Conservation (phyloP, 108 stramenopile species). For the Mediolabrus comicus region DNA sequence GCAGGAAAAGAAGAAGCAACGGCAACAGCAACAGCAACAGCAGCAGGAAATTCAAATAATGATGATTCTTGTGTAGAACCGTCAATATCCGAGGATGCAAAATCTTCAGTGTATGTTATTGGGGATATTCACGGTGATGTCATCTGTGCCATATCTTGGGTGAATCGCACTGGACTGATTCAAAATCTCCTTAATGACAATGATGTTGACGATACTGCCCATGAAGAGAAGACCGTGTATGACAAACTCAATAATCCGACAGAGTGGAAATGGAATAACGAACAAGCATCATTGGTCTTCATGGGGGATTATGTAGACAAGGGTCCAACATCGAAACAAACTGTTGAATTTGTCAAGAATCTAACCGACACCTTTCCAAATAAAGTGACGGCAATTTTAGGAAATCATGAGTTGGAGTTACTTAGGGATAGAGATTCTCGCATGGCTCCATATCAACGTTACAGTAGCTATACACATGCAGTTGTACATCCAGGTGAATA, state of each 20-base stretch:
- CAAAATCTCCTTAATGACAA: constrained; percentile 27
- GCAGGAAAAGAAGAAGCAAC: not conserved
- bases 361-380: constrained; percentile 51
- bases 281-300: constrained; percentile 42
- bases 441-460: constrained; percentile 19
- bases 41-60: not conserved
- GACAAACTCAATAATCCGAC: constrained; percentile 21
- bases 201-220: not conserved
- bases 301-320: constrained; percentile 75
- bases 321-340: constrained; percentile 54
- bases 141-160: constrained; percentile 54
- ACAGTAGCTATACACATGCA: constrained; percentile 46
- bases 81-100: not conserved
- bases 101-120: constrained; percentile 46
- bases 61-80: constrained; percentile 6
- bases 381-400: constrained; percentile 51
- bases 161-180: constrained; percentile 49
- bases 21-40: not conserved
- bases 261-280: constrained; percentile 41
- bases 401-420: constrained; percentile 68
- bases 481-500: constrained; percentile 62
- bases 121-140: constrained; percentile 64
- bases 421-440: constrained; percentile 49
- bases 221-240: not conserved
- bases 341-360: constrained; percentile 52